Percentiles rank a stretch among this genome's conserved stretches.
phyloP scores from a whole-genome alignment of 257 asterid species.

The Solanum okadae region DNA sequence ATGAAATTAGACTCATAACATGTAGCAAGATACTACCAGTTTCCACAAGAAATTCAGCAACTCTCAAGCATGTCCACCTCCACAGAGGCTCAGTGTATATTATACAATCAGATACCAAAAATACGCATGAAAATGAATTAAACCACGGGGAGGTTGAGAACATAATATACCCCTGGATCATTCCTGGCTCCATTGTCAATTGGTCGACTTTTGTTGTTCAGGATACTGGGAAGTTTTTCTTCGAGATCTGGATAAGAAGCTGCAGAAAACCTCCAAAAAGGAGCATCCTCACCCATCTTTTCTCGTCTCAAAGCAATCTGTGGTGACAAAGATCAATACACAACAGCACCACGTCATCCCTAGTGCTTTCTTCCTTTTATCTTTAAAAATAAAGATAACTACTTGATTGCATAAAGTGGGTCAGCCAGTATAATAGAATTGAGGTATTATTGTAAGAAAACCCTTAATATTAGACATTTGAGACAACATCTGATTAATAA shows the following conservation, averaged over 20 bases:
- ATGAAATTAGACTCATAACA: not conserved
- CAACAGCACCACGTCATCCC: not conserved
- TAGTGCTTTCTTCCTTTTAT: not conserved
- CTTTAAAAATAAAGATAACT: not conserved
- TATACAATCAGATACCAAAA: not conserved
- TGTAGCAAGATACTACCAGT: not conserved
- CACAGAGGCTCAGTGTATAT: not conserved
- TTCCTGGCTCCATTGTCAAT: conserved; percentile 20
- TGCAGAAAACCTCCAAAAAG: conserved; percentile 82
- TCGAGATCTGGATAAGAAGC: conserved; percentile 86
- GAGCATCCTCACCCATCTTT: conserved; percentile 82
- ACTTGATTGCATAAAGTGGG: not conserved
- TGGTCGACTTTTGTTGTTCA: conserved; percentile 4
- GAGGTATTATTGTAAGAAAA: not conserved
- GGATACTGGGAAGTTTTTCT: conserved; percentile 19
- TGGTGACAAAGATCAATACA: not conserved
- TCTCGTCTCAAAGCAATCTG: conserved; percentile 85
- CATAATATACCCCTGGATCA: conserved; percentile 37
- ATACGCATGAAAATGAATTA: not conserved
- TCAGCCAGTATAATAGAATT: not conserved
- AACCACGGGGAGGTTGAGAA: not conserved
- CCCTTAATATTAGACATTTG: not conserved
- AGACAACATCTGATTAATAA: not conserved
- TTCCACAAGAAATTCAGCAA: not conserved
- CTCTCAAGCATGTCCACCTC: not conserved